Evolutionary conservation across 768 basidiomycete species (phyloP).

Genomic region (Mycena alexandri): DNA sequence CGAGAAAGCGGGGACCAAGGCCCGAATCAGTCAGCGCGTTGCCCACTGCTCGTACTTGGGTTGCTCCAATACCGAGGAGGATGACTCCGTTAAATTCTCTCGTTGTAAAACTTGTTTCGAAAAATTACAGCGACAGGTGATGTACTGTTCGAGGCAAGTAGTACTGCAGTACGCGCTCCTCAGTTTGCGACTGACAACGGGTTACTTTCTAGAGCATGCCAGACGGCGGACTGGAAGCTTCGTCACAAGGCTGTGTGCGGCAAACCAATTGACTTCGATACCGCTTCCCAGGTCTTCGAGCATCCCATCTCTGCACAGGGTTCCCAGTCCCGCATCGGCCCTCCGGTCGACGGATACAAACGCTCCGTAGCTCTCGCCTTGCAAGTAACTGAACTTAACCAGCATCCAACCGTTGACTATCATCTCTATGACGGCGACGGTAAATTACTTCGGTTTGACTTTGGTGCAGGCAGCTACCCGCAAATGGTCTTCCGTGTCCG

Average conservation of each 20-base stretch:
- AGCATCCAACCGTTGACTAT: slow-evolving; percentile 3
- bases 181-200: background rate
- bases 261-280: slow-evolving; percentile 5
- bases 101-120: slow-evolving; percentile 29
- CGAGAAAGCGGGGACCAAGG: background rate
- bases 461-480: background rate
- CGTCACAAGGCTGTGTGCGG: slow-evolving; percentile 14
- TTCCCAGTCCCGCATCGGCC: slow-evolving; percentile 5
- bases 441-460: background rate
- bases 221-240: slow-evolving; percentile 21
- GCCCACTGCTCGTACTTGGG: slow-evolving; percentile 25
- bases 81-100: slow-evolving; percentile 19
- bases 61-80: slow-evolving; percentile 5
- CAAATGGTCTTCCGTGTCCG: background rate
- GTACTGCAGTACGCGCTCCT: background rate
- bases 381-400: slow-evolving; percentile 14
- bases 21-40: slow-evolving; percentile 9
- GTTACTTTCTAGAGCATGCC: slow-evolving; percentile 5
- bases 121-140: slow-evolving; percentile 23
- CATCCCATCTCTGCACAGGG: background rate
- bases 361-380: slow-evolving; percentile 9
- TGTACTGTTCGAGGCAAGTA: slow-evolving; percentile 33
- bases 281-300: background rate
- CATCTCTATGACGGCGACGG: background rate
- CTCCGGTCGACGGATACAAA: slow-evolving; percentile 11